Base-by-base conservation (phyloP, 164 flowering plant species). In the Akebia trifoliata region DNA sequence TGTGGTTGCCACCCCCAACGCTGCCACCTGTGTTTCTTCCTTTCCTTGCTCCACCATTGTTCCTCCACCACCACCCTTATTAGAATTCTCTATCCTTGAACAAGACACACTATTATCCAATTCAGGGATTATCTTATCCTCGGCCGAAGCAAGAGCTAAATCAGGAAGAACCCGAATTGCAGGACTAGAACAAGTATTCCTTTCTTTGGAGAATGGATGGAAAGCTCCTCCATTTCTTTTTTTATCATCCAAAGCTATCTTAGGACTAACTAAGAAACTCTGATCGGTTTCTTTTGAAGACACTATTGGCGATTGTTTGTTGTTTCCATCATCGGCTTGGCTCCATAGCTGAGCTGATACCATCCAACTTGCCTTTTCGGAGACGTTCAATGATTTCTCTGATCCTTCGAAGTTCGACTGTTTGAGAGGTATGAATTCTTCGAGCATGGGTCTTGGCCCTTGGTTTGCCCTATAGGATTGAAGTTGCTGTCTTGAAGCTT, bases 331-430 rank as follows among this genome's bases (percentile, higher is more conserved):
- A 37, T 61, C 67, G 34, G 81, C 57, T 71, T 80, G 95, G 63
- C 92, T 87, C 95, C 98, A 92, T 26, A 89, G 75, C 29, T 85
- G 98, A 18, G 91, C 93, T 0, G 85, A 74, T 30, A 83, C 75
- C 98, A 92, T 89, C 96, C 94, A 92, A 54, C 74, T 87, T n/a
- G 90, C 76, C 64, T 86, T 92, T 50, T 89, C 86, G 1, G 86
- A 71, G 2, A 61, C 35, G 62, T 61, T 81, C 8, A 62, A 0
- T n/a, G 66, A 15, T 54, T 64, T 75, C 17, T 77, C 81, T 34
- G 78, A 60, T 42, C 56, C 66, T 47, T 74, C 81, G 4, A 77
- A 62, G 45, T 34, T 69, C 26, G 82, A 53, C 56, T 67, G 63
- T 46, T 89, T 89, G 0, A 92, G 69, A 15, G 98, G 98, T 21